A percentile compares a stretch with the other conserved stretches of the same genome.
Evolutionary conservation across 169 alveolate genomes (phyloP).

Genomic region (Cryptosporidium andersoni): DNA sequence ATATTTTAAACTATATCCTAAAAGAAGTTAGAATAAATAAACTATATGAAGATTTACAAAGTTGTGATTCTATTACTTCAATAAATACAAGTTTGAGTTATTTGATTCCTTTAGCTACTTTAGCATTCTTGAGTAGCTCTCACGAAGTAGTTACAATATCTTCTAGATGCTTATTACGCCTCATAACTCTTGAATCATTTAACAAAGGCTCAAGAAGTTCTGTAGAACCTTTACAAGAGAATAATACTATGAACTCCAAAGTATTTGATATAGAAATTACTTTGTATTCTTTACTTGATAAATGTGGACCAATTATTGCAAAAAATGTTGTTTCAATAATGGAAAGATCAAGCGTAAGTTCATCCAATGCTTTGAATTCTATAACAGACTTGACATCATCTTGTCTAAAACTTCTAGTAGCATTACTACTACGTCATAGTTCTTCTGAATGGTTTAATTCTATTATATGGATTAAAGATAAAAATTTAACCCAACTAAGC

Average conservation of each 20-base stretch:
- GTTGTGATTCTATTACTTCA: not conserved
- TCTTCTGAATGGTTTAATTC: conserved; percentile 49
- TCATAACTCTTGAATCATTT: not conserved
- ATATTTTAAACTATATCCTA: conserved; percentile 25
- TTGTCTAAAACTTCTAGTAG: conserved; percentile 42
- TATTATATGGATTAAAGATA: not conserved
- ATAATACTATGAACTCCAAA: too few relatives aligned
- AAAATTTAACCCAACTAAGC: not conserved
- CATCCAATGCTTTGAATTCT: conserved; percentile 8
- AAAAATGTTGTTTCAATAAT: conserved; percentile 23
- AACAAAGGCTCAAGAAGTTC: too few relatives aligned
- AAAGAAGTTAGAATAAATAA: conserved; percentile 5
- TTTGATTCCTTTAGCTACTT: not conserved
- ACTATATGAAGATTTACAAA: not conserved
- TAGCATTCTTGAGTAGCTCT: conserved; percentile 28
- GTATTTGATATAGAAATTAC: not conserved
- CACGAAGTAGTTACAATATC: conserved; percentile 45
- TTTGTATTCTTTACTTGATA: conserved; percentile 4
- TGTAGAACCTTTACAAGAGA: too few relatives aligned
- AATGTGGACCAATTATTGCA: conserved; percentile 27
- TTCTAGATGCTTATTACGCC: conserved; percentile 17
- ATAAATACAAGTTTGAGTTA: not conserved
- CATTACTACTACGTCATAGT: conserved; percentile 28
- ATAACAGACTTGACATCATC: conserved; percentile 53
- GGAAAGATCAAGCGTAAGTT: conserved; percentile 40